Conservation (phyloP, 805 yeast species). For the Wickerhamomyces strasburgensis region DNA sequence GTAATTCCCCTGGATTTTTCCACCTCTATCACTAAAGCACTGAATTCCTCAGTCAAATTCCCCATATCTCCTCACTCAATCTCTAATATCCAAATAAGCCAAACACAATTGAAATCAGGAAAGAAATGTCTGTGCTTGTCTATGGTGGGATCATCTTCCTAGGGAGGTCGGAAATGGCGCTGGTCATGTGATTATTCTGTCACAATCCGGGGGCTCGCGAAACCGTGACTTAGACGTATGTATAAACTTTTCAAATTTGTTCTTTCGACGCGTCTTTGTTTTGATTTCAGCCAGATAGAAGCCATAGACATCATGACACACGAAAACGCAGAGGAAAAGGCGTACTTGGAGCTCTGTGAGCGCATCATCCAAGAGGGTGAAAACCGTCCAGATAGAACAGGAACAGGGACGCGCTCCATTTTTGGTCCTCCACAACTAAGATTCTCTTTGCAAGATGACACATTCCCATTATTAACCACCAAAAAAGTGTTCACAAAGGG, state of each 20-base stretch:
- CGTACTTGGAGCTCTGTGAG: conserved; percentile 77
- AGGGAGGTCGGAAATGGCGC: no score
- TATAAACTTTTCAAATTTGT: no score
- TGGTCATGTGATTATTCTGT: no score
- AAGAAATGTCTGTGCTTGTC: no score
- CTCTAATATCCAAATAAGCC: no score
- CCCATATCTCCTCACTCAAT: no score
- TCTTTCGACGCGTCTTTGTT: no score
- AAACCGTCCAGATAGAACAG: conserved; percentile 91
- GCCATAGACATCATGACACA: not conserved
- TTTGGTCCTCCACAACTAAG: conserved; percentile 97
- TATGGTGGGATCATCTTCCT: no score
- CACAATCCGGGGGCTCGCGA: no score
- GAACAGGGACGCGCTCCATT: conserved; percentile 87
- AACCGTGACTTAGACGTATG: no score
- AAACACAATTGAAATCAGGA: no score
- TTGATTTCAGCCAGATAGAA: no score
- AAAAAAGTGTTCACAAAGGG: conserved; percentile 88
- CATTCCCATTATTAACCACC: conserved; percentile 87
- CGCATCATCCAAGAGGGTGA: conserved; percentile 82
- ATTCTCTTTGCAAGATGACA: conserved; percentile 65
- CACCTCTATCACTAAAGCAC: conserved; percentile 4
- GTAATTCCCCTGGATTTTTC: conserved; percentile 11
- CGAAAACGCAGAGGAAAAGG: conserved; percentile 58
- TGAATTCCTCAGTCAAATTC: conserved; percentile 14